phyloP scores from a whole-genome alignment of 2,329 filamentous ascomycete genomes.

The Alternaria dauci region DNA sequence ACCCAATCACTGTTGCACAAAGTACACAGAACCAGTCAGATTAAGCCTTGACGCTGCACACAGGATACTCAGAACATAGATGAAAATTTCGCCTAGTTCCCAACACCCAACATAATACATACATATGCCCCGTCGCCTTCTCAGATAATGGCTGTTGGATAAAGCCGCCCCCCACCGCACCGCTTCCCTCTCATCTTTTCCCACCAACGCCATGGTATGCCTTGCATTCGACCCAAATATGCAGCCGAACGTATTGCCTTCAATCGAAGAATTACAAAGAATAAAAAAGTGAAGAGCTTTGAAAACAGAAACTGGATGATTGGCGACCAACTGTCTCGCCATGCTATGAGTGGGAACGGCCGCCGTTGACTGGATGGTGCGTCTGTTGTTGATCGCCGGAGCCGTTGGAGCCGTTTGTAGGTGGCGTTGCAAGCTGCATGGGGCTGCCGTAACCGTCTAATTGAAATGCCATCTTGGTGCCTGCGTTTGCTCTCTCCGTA shows the following conservation, averaged over 20 bases:
- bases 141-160: neutral
- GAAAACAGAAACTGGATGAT: slow-evolving; percentile 7
- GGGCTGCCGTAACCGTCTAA: slow-evolving; percentile 39
- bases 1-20: neutral
- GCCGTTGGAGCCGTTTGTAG: slow-evolving; percentile 48
- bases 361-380: neutral
- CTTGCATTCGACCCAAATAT: neutral
- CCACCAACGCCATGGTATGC: slow-evolving; percentile 13
- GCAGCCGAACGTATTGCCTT: neutral
- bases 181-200: neutral
- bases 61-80: neutral
- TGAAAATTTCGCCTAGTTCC: neutral
- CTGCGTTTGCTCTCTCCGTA: slow-evolving; percentile 25
- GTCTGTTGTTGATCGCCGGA: slow-evolving; percentile 30
- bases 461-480: slow-evolving; percentile 16
- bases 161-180: neutral
- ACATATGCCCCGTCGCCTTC: neutral
- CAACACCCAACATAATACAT: neutral
- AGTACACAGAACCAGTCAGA: neutral
- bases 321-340: neutral
- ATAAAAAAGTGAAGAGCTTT: slow-evolving; percentile 2
- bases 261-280: slow-evolving; percentile 11
- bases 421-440: slow-evolving; percentile 57
- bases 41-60: neutral
- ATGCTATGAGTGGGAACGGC: neutral